These are phyloP conservation scores for Eucalyptus microcorys DNA, from an alignment of 345 rosid species.

Conservation along the genomic window DNA sequence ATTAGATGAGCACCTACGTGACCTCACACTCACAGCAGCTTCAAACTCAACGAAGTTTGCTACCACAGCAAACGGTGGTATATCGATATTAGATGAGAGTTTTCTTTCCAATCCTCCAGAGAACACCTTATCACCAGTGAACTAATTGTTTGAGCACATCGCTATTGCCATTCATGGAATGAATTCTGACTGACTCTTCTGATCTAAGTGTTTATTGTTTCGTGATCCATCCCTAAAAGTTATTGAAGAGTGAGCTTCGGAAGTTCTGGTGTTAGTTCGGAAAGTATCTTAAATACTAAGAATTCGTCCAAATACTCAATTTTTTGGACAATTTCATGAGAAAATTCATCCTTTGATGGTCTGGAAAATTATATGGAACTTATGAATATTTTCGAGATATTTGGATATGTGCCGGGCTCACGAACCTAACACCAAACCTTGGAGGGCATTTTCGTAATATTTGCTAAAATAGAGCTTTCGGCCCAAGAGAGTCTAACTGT, in stretches of 20 bases:
- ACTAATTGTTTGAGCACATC: constrained; percentile 38
- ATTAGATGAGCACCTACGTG: constrained; percentile 41
- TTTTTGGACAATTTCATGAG: not conserved
- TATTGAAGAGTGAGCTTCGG: not conserved
- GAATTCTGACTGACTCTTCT: not conserved
- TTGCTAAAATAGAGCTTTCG: not conserved
- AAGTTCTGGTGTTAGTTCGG: not conserved
- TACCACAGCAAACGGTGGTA: constrained; percentile 64
- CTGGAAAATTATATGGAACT: not conserved
- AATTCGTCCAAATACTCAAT: not conserved
- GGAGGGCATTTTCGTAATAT: not conserved
- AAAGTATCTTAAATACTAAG: not conserved
- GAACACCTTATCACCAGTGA: constrained; percentile 67
- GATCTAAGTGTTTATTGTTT: not conserved
- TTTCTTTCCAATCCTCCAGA: constrained; percentile 81
- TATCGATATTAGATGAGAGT: constrained; percentile 61
- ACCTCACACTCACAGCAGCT: constrained; percentile 61
- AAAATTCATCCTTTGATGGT: too few species aligned
- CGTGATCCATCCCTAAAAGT: not conserved
- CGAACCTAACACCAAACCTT: not conserved
- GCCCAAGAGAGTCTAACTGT: not conserved
- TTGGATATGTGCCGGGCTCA: not conserved
- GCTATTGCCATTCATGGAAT: not conserved
- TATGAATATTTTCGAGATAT: not conserved
- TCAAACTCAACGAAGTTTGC: constrained; percentile 89